Base-by-base conservation (phyloP, 768 basidiomycete genomes). In the Cystofilobasidium macerans region DNA sequence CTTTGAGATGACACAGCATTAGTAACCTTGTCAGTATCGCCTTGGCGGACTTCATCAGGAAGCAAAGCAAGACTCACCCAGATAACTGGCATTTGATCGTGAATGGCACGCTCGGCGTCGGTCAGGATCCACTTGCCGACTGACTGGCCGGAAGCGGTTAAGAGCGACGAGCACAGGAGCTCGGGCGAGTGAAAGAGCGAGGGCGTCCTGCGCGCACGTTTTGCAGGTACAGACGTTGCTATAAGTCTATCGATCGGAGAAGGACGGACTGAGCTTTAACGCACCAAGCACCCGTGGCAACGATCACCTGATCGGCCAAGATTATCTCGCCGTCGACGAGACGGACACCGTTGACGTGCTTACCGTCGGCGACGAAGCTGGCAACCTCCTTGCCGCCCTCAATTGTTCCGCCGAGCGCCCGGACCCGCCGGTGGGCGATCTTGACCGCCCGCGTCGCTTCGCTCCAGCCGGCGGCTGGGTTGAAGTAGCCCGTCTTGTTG, bases 401-500 rank as follows among this genome's bases (percentile, higher is more conserved):
- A 35, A 94, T 76, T 28, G 76, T 79, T 0, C 84, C 89, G 0
- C 85, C 85, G 48, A 84, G 77, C 14, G 78, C 72, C n/a, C 73
- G 72, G 5, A 94, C 84, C 51, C 79, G 81, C 33, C 76, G 72
- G 59, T 85, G 80, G 65, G 88, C 76, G 13, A 80, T 72, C 2
- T 75, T 71, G 12, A 90, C 71, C 3, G 86, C 89, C 72, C 85
- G 82, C 0, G 80, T 79, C 1, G 92, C 89, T 71, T 86, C 80
- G 2, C 83, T 89, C 92, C 92, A 97, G 18, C 92, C 92, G 0
- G 86, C 83, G 42, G 87, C 84, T 11, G 77, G 78, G 71, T 91
- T 94, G 53, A 86, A 70, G 72, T 87, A 93, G 1, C 86, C 88
- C 22, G 28, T 48, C 47, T 72, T 69, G 0, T 69, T 69, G n/a